Evolutionary conservation across 352 stramenopile species (phyloP).

Genomic region (Globisporangium spinosum): DNA sequence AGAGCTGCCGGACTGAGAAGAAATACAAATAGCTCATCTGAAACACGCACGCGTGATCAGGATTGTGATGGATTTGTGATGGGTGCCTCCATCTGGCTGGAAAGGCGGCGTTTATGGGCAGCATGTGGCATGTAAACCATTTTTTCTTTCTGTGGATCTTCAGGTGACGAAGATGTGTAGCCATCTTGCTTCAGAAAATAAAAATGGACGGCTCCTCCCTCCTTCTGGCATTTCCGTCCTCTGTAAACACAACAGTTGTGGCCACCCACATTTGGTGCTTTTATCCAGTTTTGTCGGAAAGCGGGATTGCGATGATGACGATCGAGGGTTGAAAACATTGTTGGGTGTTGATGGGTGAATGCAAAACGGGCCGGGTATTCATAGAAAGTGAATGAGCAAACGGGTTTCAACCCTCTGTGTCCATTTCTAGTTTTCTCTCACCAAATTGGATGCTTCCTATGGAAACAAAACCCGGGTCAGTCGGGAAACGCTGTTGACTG

Average conservation of each 20-base stretch:
- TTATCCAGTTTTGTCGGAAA: not conserved
- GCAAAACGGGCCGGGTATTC: not conserved
- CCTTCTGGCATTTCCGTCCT: not conserved
- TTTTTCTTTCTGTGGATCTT: not conserved
- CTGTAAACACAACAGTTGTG: not conserved
- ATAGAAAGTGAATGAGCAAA: too few relatives aligned
- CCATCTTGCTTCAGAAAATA: not conserved
- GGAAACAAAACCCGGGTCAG: not conserved
- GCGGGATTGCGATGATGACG: slow-evolving; percentile 6
- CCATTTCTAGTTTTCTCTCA: not conserved
- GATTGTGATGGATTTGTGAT: not conserved
- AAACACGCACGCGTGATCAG: not conserved
- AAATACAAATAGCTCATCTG: not conserved
- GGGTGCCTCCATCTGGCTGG: not conserved
- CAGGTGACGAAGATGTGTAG: not conserved
- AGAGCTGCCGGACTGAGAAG: slow-evolving; percentile 25
- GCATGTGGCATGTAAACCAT: not conserved
- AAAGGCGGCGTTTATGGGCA: not conserved
- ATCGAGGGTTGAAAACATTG: not conserved
- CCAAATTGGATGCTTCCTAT: not conserved
- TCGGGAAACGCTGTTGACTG: too few relatives aligned
- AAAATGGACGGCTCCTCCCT: not conserved
- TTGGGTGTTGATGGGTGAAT: slow-evolving; percentile 9
- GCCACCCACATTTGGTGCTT: not conserved
- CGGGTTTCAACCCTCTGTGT: not conserved